Conservation (phyloP, 441 rosid species). For the Sinapis alba region DNA sequence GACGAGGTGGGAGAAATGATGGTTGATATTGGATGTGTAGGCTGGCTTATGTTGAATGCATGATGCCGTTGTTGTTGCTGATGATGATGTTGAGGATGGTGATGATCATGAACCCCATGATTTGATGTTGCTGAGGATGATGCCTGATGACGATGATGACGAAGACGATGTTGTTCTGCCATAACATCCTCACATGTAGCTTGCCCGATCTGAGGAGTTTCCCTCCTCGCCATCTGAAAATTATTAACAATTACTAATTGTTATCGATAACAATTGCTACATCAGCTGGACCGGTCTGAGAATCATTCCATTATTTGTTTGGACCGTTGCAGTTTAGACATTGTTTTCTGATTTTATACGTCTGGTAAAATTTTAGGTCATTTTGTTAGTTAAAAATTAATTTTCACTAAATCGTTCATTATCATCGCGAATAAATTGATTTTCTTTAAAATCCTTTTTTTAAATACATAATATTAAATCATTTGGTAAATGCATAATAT, state of each 20-base stretch:
- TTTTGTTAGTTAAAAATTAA: conserved; percentile 47
- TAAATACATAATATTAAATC: background rate
- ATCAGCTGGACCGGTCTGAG: background rate
- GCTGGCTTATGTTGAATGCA: conserved; percentile 81
- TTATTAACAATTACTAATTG: conserved; percentile 37
- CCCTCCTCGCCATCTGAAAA: conserved; percentile 81
- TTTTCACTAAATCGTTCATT: conserved; percentile 28
- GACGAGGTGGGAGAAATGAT: conserved; percentile 74
- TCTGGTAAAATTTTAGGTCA: conserved; percentile 43
- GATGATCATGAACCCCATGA: conserved; percentile 47
- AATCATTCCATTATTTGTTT: background rate
- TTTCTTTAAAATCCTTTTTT: background rate
- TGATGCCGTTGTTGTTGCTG: conserved; percentile 46
- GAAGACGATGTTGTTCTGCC: conserved; percentile 50
- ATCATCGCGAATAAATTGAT: conserved; percentile 5
- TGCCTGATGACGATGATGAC: conserved; percentile 50
- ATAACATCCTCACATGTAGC: conserved; percentile 64
- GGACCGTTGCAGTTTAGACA: conserved; percentile 33
- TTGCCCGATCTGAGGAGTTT: conserved; percentile 44
- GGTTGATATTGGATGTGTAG: conserved; percentile 87
- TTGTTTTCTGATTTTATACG: conserved; percentile 44
- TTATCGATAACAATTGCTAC: background rate
- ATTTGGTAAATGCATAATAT: background rate
- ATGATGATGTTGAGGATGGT: conserved; percentile 19
- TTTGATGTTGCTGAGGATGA: conserved; percentile 63